phyloP scores from a whole-genome alignment of 1,139 yeast species.

The Scheffersomyces segobiensis region DNA sequence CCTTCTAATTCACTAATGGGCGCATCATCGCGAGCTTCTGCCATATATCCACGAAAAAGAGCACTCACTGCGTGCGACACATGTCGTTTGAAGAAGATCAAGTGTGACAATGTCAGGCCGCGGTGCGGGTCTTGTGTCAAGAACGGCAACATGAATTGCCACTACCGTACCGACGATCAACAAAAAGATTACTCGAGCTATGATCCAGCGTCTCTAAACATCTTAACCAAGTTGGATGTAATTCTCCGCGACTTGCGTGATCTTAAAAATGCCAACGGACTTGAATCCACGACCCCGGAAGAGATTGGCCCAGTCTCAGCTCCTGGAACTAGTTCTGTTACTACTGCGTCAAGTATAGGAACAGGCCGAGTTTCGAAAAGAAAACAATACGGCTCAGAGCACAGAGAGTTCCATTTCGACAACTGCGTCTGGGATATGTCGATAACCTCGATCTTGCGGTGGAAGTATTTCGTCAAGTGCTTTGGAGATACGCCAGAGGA shows the following conservation, averaged over 20 bases:
- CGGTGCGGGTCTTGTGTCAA: conserved; percentile 49
- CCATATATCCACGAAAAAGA: conserved; percentile 31
- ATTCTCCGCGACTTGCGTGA: conserved; percentile 27
- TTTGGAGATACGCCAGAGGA: conserved; percentile 18
- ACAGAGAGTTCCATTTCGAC: conserved; percentile 11
- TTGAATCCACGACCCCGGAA: conserved; percentile 3
- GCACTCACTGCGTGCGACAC: conserved; percentile 50
- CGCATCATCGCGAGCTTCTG: conserved; percentile 10
- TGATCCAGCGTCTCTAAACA: conserved; percentile 28
- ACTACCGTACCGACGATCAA: conserved; percentile 32
- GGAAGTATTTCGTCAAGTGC: conserved; percentile 29
- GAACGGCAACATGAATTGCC: conserved; percentile 32
- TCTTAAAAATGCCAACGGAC: conserved; percentile 6
- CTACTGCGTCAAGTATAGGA: neutral
- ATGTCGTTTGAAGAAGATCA: conserved; percentile 47
- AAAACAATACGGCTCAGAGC: neutral
- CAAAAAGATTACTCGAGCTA: conserved; percentile 22
- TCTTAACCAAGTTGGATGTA: conserved; percentile 30
- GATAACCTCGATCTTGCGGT: conserved; percentile 33
- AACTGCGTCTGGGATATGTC: conserved; percentile 44
- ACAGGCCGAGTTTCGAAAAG: neutral
- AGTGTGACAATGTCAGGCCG: conserved; percentile 55
- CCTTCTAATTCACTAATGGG: conserved; percentile 5
- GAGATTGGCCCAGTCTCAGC: neutral
- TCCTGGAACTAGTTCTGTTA: neutral